These are phyloP conservation scores for Lumnitzera racemosa DNA, from an alignment of 345 rosid genomes.

Conservation along the genomic window DNA sequence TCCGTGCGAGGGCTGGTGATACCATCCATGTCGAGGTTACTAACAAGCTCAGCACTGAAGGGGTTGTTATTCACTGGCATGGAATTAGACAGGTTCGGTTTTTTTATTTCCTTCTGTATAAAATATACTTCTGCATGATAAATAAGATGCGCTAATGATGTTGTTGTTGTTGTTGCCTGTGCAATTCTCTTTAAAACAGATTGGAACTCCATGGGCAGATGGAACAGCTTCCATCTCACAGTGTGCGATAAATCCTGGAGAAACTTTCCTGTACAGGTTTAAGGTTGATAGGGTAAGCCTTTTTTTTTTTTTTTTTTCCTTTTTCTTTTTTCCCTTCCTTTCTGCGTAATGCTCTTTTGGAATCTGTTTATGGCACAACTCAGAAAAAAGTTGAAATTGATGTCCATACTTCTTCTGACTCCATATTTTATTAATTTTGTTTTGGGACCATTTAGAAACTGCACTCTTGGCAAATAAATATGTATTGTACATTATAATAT, in stretches of 20 bases:
- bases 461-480: too few relatives aligned
- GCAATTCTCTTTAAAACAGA: constrained; percentile 14
- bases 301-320: background rate
- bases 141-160: background rate
- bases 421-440: too few relatives aligned
- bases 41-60: constrained; percentile 66
- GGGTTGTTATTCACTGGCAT: constrained; percentile 92
- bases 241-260: constrained; percentile 71
- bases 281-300: constrained; percentile 49
- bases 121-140: too few relatives aligned
- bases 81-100: constrained; percentile 71
- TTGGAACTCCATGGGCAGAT: constrained; percentile 86
- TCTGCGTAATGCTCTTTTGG: too few relatives aligned
- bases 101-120: background rate
- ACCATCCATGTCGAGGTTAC: constrained; percentile 45
- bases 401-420: too few relatives aligned
- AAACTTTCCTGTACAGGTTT: constrained; percentile 69
- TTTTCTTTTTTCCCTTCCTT: background rate
- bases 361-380: too few relatives aligned
- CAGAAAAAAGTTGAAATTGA: too few relatives aligned
- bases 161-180: background rate
- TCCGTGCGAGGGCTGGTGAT: constrained; percentile 55
- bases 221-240: constrained; percentile 81
- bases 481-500: too few relatives aligned
- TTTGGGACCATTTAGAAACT: too few relatives aligned